These are phyloP conservation scores for Penicillium goetzii DNA, from an alignment of 495 filamentous ascomycete species.

Conservation along the genomic window DNA sequence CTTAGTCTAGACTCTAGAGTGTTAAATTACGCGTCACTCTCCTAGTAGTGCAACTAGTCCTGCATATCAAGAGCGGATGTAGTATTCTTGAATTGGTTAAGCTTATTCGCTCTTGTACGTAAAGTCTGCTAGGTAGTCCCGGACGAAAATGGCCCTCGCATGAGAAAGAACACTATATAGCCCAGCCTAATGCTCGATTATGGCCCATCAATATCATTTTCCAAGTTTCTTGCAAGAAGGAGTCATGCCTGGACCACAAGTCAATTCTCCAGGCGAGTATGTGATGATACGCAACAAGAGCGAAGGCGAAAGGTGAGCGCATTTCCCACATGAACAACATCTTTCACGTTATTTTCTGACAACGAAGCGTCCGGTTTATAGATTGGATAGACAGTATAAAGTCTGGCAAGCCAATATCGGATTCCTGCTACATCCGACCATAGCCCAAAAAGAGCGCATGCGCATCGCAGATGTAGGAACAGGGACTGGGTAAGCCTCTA, in stretches of 20 bases:
- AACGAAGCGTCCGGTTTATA: background rate
- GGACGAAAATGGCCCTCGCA: no score
- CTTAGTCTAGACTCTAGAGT: no score
- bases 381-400: background rate
- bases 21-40: no score
- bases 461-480: background rate
- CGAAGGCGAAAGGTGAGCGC: background rate
- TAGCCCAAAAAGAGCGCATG: background rate
- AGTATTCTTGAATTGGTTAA: no score
- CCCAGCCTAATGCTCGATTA: background rate
- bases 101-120: no score
- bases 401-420: background rate
- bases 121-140: no score
- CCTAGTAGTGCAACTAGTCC: no score
- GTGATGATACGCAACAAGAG: background rate
- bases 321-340: background rate
- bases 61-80: no score
- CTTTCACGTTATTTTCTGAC: background rate
- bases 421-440: background rate
- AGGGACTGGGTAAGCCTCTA: background rate
- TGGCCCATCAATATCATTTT: background rate
- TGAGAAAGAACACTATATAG: no score
- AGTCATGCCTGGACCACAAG: background rate
- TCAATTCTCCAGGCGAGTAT: background rate
- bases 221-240: background rate